Base-by-base conservation (phyloP, 2,329 filamentous ascomycete species). In the Myriosclerotinia curreyana region DNA sequence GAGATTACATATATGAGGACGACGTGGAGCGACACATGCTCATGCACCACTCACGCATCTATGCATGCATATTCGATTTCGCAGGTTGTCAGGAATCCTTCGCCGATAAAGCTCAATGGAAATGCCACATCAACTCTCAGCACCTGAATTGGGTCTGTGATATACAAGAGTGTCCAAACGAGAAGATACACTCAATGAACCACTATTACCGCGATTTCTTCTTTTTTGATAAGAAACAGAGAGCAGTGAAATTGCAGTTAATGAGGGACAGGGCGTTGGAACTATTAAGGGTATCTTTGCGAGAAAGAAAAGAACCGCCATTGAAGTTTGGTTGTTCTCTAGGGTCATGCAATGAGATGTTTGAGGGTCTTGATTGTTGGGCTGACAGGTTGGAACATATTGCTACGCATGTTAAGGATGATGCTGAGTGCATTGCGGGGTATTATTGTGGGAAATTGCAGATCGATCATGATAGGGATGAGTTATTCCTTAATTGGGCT, bases 51-150 rank as follows among this genome's bases (percentile, higher is more conserved):
- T 17, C 55, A 48, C 17, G n/a, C n/a, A 59, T 49, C 3, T 59
- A 49, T 25, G 15, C 28, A 14, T 59, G 55, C 42, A 34, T 59
- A 11, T 59, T 59, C 7, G n/a, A 49, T 20, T 49, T 59, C 55
- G 20, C 42, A 11, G 36, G 55, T 4, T 59, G 55, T 17, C 3
- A n/a, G 14, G n/a, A 31, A 12, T 8, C 17, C 11, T 59, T 59
- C 11, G 15, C 42, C 3, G 12, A 49, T 25, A 36, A 38, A 34
- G 34, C 5, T 7, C 42, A 59, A 34, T 46, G 55, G 55, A 59
- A 59, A 59, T 59, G 55, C 20, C 40, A 59, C 12, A 9, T 59
- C 28, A 22, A 38, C 28, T 48, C 40, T 25, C 2, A 17, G 42
- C 46, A 59, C 36, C 9, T 59, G 20, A 59, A 59, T 11, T 49